phyloP scores from a whole-genome alignment of 2,329 filamentous ascomycete genomes.

The Arthrobotrys entomopaga region DNA sequence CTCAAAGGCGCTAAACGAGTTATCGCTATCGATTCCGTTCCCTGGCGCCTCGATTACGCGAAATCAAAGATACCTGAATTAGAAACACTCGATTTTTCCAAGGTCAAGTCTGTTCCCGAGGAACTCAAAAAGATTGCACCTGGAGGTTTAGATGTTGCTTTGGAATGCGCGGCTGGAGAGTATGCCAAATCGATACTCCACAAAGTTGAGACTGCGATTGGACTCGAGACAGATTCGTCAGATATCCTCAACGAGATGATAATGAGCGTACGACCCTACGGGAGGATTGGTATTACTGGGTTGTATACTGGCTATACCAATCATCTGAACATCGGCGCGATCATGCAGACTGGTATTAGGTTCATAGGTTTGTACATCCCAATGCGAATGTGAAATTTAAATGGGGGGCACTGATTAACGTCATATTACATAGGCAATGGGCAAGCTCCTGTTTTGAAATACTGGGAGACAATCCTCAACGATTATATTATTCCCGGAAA shows the following conservation, averaged over 20 bases:
- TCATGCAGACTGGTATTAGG: conserved; percentile 88
- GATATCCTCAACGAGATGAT: conserved; percentile 85
- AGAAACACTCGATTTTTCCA: conserved; percentile 73
- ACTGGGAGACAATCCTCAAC: conserved; percentile 81
- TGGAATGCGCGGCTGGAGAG: conserved; percentile 75
- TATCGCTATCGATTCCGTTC: conserved; percentile 79
- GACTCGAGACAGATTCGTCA: conserved; percentile 84
- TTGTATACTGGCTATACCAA: conserved; percentile 73
- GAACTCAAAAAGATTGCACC: conserved; percentile 78
- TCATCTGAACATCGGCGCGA: conserved; percentile 82
- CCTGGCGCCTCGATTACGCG: conserved; percentile 75
- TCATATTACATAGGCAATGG: conserved; percentile 69
- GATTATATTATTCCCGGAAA: conserved; percentile 73
- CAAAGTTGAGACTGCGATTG: conserved; percentile 69
- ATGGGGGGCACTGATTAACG: conserved; percentile 8
- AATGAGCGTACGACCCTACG: conserved; percentile 75
- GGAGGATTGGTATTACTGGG: conserved; percentile 80
- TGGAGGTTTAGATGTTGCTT: conserved; percentile 77
- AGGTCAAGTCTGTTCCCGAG: conserved; percentile 73
- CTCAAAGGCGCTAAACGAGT: conserved; percentile 78
- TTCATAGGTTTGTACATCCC: conserved; percentile 70
- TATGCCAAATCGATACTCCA: conserved; percentile 72
- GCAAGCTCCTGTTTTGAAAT: conserved; percentile 79
- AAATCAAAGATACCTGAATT: conserved; percentile 73
- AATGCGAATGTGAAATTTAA: not conserved